Percentiles rank a stretch among this genome's conserved stretches.
Conservation (phyloP, 2,329 filamentous ascomycete genomes). For the Aaosphaeria arxii region DNA sequence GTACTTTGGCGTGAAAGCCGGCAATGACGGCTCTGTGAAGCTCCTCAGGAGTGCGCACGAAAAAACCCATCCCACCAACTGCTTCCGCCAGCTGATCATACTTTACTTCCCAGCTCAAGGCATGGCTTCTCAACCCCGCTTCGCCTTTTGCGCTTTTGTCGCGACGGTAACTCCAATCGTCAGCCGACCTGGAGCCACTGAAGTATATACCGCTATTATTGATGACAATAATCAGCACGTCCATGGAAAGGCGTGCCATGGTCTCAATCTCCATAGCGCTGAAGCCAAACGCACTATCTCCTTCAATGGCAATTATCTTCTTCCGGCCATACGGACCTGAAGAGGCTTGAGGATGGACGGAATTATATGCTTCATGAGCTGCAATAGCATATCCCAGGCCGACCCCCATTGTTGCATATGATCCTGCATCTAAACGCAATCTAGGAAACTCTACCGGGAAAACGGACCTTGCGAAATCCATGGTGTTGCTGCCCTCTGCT, state of each 20-base stretch:
- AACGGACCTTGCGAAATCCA: constrained; percentile 57
- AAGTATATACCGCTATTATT: constrained; percentile 50
- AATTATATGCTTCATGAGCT: constrained; percentile 54
- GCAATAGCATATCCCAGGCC: constrained; percentile 57
- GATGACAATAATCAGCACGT: constrained; percentile 53
- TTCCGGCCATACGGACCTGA: constrained; percentile 36
- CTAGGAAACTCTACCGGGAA: constrained; percentile 56
- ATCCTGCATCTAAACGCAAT: constrained; percentile 56
- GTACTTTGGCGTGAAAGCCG: constrained; percentile 47
- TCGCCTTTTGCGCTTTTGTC: constrained; percentile 25
- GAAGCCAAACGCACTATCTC: constrained; percentile 56
- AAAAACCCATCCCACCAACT: constrained; percentile 52
- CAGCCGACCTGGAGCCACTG: constrained; percentile 29
- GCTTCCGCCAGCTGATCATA: constrained; percentile 56
- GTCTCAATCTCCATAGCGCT: constrained; percentile 56
- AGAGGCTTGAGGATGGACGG: constrained; percentile 32
- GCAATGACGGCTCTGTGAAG: constrained; percentile 47
- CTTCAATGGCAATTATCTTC: constrained; percentile 55
- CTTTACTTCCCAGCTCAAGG: constrained; percentile 52
- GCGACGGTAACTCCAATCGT: constrained; percentile 45
- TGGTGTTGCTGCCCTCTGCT: constrained; percentile 58
- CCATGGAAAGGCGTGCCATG: constrained; percentile 53
- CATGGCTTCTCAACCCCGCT: constrained; percentile 42
- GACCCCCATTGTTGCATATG: constrained; percentile 59
- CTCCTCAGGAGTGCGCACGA: constrained; percentile 52